Base-by-base conservation (phyloP, 805 yeast species). In the Nakazawaea laoshanensis region DNA sequence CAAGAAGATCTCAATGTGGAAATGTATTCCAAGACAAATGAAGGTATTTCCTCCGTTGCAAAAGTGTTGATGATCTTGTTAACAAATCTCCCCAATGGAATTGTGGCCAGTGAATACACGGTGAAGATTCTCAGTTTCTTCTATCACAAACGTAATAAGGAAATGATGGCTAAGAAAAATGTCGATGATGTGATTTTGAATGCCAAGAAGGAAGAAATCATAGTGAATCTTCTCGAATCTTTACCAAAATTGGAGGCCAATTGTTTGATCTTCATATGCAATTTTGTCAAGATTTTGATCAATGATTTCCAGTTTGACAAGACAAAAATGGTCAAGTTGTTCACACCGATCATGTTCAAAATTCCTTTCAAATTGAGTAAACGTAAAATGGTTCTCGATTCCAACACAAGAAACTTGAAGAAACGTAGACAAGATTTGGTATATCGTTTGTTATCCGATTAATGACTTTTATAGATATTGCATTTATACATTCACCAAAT, bases 201-300 rank as follows among this genome's bases (percentile, higher is more conserved):
- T n/a, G n/a, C n/a, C n/a, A n/a, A 23, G 23, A 45, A 18, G 42
- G 46, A 27, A 42, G 50, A 13, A 50, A 54, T 18, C 32, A 41
- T 11, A 53, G 47, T 28, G 50, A 57, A 22, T 43, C 53, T 64
- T 5, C 37, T 65, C 23, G 71, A 65, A 28, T 49, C 45, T 4
- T 39, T 65, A 7, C 66, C 68, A 7, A 50, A 63, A 4, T 44
- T 60, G 24, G 56, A 65, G 31, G 63, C 63, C 18, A 65, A 65
- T 35, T 57, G 61, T 7, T 42, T 65, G 42, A 53, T 65, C 19
- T 65, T 60, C 35, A 24, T 65, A 19, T 45, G 53, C 12, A 55
- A 62, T 8, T 64, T 65, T 41, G 41, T 65, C 24, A 47, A 59
- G n/a, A 19, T 36, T 4, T 27, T 26, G 19, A 20, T 24, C 18